phyloP scores from a whole-genome alignment of 2,329 filamentous ascomycete genomes.

The Hymenoscyphus fructigenus region DNA sequence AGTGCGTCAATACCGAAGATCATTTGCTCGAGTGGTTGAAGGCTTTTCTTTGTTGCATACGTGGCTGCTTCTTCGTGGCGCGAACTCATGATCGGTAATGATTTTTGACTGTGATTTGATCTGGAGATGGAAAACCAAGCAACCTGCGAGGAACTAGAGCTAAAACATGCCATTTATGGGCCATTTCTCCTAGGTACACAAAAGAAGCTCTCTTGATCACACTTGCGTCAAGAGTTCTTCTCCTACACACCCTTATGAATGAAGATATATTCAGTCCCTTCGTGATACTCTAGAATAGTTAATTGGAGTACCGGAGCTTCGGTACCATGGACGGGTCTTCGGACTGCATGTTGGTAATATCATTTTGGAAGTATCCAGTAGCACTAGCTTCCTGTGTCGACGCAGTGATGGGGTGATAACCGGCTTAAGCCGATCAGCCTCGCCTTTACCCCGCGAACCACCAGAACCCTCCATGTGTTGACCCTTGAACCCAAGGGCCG shows the following conservation, averaged over 20 bases:
- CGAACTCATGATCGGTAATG: not conserved
- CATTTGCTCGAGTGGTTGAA: not conserved
- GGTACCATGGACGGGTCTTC: too few relatives aligned
- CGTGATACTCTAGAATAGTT: too few relatives aligned
- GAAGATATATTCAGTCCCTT: not conserved
- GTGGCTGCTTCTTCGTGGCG: not conserved
- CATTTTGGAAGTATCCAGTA: not conserved
- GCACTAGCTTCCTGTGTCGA: not conserved
- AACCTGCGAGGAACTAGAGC: too few relatives aligned
- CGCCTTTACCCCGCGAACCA: slow-evolving; percentile 3
- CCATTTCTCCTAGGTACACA: too few relatives aligned
- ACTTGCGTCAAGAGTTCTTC: too few relatives aligned
- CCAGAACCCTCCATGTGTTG: not conserved
- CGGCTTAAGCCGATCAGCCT: not conserved
- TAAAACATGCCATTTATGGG: too few relatives aligned
- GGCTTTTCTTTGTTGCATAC: not conserved
- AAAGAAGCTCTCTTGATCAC: too few relatives aligned
- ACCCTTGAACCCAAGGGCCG: not conserved
- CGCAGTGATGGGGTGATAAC: not conserved
- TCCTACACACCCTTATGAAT: not conserved
- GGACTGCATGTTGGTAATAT: too few relatives aligned
- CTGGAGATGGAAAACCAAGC: too few relatives aligned
- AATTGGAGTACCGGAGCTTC: too few relatives aligned
- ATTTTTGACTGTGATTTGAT: not conserved
- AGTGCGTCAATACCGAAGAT: not conserved